These are phyloP conservation scores for Hymenotorrendiella dingleyae DNA, from an alignment of 2,329 filamentous ascomycete species.

Conservation along the genomic window DNA sequence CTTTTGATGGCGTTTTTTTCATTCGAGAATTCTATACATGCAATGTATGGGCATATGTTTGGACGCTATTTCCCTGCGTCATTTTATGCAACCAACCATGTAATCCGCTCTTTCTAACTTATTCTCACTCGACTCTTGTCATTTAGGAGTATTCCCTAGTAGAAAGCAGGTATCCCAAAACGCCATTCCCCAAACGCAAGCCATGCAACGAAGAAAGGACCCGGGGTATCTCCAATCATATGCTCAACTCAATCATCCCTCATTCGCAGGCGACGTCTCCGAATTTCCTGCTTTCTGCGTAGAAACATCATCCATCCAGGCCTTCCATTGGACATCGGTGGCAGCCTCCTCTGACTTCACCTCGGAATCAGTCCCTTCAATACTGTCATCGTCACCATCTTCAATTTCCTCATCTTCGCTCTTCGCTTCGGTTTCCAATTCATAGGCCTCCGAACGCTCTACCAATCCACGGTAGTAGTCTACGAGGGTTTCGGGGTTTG, in stretches of 20 bases:
- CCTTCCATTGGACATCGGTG: conserved; percentile 27
- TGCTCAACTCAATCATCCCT: conserved; percentile 4
- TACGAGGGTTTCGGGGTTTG: conserved; percentile 85
- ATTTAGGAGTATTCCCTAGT: too few relatives aligned
- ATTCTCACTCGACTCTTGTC: too few relatives aligned
- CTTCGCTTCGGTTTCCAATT: conserved; percentile 38
- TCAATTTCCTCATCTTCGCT: conserved; percentile 11
- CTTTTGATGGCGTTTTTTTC: too few relatives aligned
- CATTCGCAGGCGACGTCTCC: not conserved
- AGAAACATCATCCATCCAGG: conserved; percentile 28
- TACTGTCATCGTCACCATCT: conserved; percentile 27
- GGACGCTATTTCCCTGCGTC: too few relatives aligned
- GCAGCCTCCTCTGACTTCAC: conserved; percentile 26
- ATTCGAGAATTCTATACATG: too few relatives aligned
- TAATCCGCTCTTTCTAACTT: too few relatives aligned
- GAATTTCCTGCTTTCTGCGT: conserved; percentile 11
- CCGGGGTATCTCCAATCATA: conserved; percentile 17
- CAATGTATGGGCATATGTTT: too few relatives aligned
- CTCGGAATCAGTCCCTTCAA: conserved; percentile 30
- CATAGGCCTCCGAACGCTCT: conserved; percentile 54
- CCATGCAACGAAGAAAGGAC: conserved; percentile 11
- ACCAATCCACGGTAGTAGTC: conserved; percentile 91
- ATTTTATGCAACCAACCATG: too few relatives aligned
- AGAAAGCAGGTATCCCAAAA: too few relatives aligned
- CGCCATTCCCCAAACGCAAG: conserved; percentile 15